Percentiles rank a stretch among this genome's conserved stretches.
Conservation (phyloP, 225 moss, liverwort and hornwort species). For the Bryum argenteum region DNA sequence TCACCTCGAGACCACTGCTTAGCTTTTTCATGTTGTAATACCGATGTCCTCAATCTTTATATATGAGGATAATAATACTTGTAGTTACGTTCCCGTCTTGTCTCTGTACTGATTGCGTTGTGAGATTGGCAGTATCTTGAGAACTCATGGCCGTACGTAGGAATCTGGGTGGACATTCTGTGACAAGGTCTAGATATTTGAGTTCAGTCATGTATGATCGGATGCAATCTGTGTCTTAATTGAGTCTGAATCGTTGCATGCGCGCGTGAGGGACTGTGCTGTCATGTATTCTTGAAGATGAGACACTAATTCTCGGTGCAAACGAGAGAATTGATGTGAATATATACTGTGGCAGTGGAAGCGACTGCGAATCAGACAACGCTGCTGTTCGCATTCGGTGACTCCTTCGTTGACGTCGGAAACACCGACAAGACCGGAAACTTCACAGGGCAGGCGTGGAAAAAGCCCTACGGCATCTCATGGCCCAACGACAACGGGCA, state of each 20-base stretch:
- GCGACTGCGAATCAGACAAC: background rate
- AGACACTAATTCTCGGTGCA: background rate
- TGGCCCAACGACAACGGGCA: conserved; percentile 40
- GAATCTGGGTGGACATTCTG: background rate
- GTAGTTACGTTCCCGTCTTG: background rate
- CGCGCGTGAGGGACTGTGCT: background rate
- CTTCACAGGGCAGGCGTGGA: conserved; percentile 21
- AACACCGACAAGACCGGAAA: conserved; percentile 14
- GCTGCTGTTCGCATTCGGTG: conserved; percentile 46
- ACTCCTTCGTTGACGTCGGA: conserved; percentile 57
- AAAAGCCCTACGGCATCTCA: conserved; percentile 43
- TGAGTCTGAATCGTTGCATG: background rate
- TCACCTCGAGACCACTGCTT: background rate
- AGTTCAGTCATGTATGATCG: too few relatives aligned
- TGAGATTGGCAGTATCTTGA: background rate
- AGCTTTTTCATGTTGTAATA: background rate
- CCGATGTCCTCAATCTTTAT: background rate
- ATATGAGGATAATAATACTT: background rate
- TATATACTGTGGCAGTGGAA: background rate
- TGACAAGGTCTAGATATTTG: too few relatives aligned
- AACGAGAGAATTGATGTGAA: background rate
- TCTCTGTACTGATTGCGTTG: background rate
- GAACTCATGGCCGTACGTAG: background rate
- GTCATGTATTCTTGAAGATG: background rate
- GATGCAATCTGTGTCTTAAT: background rate